Conservation (phyloP, 78 protist species). For the Polysphondylium violaceum region DNA sequence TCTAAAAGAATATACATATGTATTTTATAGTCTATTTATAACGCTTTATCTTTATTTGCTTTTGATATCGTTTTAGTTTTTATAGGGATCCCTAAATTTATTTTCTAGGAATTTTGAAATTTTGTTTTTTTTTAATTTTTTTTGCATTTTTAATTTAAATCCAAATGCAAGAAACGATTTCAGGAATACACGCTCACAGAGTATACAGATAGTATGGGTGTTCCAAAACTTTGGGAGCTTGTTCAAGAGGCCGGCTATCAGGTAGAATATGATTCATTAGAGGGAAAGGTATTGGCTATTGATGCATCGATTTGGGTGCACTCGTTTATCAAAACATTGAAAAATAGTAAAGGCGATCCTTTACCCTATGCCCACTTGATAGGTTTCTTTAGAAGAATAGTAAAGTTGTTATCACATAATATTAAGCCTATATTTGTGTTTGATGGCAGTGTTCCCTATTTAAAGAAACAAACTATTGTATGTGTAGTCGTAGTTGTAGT, state of each 20-base stretch:
- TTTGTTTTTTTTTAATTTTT: too few species aligned
- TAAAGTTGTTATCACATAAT: slow-evolving; percentile 7
- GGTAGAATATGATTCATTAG: slow-evolving; percentile 20
- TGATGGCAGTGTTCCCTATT: slow-evolving; percentile 59
- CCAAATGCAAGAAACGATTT: too few species aligned
- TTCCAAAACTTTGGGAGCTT: slow-evolving; percentile 74
- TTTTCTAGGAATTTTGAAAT: too few species aligned
- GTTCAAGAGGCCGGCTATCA: slow-evolving; percentile 44
- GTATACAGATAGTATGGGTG: too few species aligned
- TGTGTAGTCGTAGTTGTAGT: too few species aligned
- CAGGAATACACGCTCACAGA: too few species aligned
- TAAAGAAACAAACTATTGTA: slow-evolving; percentile 56
- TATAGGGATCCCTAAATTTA: too few species aligned
- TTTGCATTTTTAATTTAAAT: too few species aligned
- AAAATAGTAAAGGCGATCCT: slow-evolving; percentile 59
- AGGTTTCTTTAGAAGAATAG: slow-evolving; percentile 74
- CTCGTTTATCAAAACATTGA: slow-evolving; percentile 35
- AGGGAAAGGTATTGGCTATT: slow-evolving; percentile 26
- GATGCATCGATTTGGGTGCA: slow-evolving; percentile 71
- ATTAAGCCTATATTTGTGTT: slow-evolving; percentile 72
- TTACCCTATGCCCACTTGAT: slow-evolving; percentile 43
- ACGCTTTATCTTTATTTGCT: too few species aligned
- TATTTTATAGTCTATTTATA: too few species aligned
- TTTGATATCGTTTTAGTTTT: too few species aligned
- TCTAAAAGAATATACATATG: too few species aligned